phyloP scores from a whole-genome alignment of 495 filamentous ascomycete genomes.

The Tuber microsphaerosporum region DNA sequence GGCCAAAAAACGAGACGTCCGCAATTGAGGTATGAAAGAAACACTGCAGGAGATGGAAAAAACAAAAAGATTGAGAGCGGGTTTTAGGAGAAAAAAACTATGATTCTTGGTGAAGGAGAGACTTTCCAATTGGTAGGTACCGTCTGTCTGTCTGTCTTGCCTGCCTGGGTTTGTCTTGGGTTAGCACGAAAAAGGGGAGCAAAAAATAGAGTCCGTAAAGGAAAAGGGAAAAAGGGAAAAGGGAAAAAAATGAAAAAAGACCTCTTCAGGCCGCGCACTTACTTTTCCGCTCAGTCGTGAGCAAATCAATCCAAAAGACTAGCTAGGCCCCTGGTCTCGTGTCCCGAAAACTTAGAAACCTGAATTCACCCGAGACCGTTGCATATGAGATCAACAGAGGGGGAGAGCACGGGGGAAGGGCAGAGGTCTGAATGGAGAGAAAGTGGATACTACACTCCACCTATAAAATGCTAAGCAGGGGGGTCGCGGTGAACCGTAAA shows the following conservation, averaged over 20 bases:
- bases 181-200: neutral
- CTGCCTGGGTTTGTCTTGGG: neutral
- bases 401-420: conserved; percentile 12
- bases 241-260: conserved; percentile 5
- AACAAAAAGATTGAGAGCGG: neutral
- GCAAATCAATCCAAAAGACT: neutral
- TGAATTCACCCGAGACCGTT: conserved; percentile 28
- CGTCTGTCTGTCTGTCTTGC: neutral
- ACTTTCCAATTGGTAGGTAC: neutral
- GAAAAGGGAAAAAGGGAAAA: conserved; percentile 14
- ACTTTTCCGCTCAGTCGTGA: neutral
- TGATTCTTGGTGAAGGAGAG: neutral
- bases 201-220: neutral
- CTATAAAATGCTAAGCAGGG: neutral
- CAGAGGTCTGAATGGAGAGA: neutral
- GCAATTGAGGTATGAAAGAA: neutral
- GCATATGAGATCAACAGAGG: conserved; percentile 31
- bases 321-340: conserved; percentile 17
- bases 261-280: neutral
- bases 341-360: conserved; percentile 30
- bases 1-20: neutral
- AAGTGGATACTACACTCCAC: neutral
- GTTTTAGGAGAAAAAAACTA: neutral
- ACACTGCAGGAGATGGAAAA: neutral
- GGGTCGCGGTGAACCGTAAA: neutral